Evolutionary conservation across 176 grass and related monocot species (phyloP).

Genomic region (Oryza rufipogon): DNA sequence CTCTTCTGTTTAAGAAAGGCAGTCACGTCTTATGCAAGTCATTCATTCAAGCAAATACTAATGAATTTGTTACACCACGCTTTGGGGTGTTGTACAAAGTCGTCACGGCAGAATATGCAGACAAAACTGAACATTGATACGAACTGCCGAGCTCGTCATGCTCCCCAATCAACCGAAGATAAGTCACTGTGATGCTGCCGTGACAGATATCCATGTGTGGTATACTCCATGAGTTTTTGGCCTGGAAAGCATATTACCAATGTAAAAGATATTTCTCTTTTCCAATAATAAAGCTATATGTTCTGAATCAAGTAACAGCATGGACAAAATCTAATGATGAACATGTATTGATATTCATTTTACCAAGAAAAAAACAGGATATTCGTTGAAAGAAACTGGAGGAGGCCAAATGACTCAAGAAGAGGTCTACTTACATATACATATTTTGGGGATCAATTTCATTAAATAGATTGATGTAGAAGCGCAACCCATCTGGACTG

Average conservation of each 20-base stretch:
- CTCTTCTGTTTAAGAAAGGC: neutral
- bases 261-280: neutral
- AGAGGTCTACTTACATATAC: slow-evolving; percentile 65
- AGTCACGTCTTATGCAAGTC: neutral
- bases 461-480: slow-evolving; percentile 89
- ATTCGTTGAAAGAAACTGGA: neutral
- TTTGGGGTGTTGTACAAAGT: slow-evolving; percentile 23
- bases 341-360: neutral
- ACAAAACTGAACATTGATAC: neutral
- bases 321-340: neutral
- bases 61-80: slow-evolving; percentile 6
- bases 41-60: slow-evolving; percentile 17
- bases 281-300: neutral
- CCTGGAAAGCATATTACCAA: slow-evolving; percentile 42
- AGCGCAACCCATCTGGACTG: slow-evolving; percentile 88
- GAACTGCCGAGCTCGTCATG: neutral
- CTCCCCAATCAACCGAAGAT: slow-evolving; percentile 10
- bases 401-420: neutral
- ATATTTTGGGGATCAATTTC: slow-evolving; percentile 94
- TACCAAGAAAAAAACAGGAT: neutral
- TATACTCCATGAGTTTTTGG: slow-evolving; percentile 58
- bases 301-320: neutral
- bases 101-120: neutral
- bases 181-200: slow-evolving; percentile 46
- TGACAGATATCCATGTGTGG: slow-evolving; percentile 56